phyloP scores from a whole-genome alignment of 495 filamentous ascomycete genomes.

The Aspergillus egyptiacus region DNA sequence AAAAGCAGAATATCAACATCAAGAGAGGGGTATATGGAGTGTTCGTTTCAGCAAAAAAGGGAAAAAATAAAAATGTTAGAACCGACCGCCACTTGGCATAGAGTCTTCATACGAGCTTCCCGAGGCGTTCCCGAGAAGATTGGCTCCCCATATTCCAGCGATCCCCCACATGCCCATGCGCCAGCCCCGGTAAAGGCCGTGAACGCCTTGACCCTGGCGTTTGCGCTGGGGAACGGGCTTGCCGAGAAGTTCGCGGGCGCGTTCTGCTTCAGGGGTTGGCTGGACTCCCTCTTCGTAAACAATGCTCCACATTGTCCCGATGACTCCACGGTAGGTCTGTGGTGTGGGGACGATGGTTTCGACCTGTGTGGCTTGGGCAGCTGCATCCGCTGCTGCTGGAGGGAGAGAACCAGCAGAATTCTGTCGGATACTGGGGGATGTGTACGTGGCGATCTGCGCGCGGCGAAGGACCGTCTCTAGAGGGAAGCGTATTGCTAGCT shows the following conservation, averaged over 20 bases:
- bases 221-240: constrained; percentile 39
- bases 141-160: constrained; percentile 77
- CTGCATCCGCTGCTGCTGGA: constrained; percentile 27
- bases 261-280: constrained; percentile 28
- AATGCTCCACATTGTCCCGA: constrained; percentile 85
- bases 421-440: constrained; percentile 40
- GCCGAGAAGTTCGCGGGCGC: constrained; percentile 30
- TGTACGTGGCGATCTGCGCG: constrained; percentile 68
- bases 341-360: constrained; percentile 65
- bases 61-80: constrained; percentile 16
- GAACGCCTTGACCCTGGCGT: constrained; percentile 69
- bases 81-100: constrained; percentile 33
- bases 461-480: constrained; percentile 87
- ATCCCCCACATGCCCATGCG: constrained; percentile 93
- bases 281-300: constrained; percentile 72
- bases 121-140: constrained; percentile 48
- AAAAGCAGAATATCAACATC: too few species aligned
- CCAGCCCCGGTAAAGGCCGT: constrained; percentile 90
- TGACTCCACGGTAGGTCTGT: constrained; percentile 64
- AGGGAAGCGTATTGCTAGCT: constrained; percentile 77
- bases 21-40: neutral
- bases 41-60: neutral
- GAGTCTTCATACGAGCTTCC: constrained; percentile 31
- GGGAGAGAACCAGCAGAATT: constrained; percentile 50
- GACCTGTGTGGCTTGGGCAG: constrained; percentile 40